Conservation (phyloP, 225 moss, liverwort and hornwort species). For the Sphagnum contortum region DNA sequence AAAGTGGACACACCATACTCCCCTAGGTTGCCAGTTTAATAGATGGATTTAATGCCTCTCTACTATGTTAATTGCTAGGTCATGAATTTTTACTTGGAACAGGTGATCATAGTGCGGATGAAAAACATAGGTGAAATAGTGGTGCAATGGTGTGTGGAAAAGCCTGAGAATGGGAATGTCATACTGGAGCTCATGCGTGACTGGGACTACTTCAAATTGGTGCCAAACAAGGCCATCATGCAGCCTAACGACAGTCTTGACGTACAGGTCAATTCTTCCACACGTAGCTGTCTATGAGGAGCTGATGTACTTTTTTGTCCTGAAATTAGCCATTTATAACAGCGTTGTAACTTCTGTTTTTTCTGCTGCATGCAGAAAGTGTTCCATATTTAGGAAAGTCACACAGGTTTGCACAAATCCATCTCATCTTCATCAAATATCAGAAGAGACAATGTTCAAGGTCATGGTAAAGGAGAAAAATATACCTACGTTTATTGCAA, state of each 20-base stretch:
- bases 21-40: no score
- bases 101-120: constrained; percentile 50
- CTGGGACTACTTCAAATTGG: constrained; percentile 50
- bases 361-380: no score
- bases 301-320: no score
- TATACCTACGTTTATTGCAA: no score
- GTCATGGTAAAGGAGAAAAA: no score
- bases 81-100: background rate
- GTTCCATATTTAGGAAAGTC: background rate
- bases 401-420: background rate
- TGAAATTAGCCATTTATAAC: no score
- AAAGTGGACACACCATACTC: no score
- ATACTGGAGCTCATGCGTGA: constrained; percentile 51
- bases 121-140: constrained; percentile 60
- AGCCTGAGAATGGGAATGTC: constrained; percentile 26
- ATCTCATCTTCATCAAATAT: no score
- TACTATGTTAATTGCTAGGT: background rate
- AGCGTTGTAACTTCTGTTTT: no score
- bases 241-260: constrained; percentile 34
- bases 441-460: no score
- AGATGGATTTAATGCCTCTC: no score
- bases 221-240: constrained; percentile 23
- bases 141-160: constrained; percentile 51
- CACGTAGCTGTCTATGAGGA: no score
- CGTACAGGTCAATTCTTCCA: constrained; percentile 14